Evolutionary conservation across 1,284 basidiomycete species (phyloP).

Genomic region (Apiotrichum veenhuisii): DNA sequence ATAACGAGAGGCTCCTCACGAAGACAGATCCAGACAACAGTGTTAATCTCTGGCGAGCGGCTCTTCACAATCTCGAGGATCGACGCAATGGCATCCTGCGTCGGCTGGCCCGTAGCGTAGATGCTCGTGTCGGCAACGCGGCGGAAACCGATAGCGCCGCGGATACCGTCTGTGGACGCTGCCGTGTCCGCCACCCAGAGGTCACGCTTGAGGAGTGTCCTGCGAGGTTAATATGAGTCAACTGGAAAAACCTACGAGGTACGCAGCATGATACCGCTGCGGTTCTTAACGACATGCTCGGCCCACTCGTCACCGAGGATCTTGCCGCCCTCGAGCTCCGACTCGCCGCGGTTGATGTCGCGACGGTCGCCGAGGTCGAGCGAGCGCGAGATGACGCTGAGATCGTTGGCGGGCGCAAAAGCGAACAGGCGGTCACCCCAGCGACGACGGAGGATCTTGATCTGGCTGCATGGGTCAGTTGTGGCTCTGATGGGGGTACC

Average conservation of each 20-base stretch:
- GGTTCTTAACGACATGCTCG: constrained; percentile 86
- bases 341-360: constrained; percentile 12
- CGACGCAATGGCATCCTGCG: constrained; percentile 79
- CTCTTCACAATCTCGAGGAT: constrained; percentile 69
- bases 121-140: constrained; percentile 78
- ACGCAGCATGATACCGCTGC: constrained; percentile 87
- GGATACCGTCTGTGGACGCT: constrained; percentile 62
- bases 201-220: constrained; percentile 65
- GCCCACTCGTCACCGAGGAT: constrained; percentile 91
- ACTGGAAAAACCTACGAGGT: constrained; percentile 62
- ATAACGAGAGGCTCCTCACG: constrained; percentile 86
- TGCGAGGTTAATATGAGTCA: constrained; percentile 2
- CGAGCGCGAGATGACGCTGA: constrained; percentile 54
- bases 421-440: constrained; percentile 73
- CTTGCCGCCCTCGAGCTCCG: constrained; percentile 71
- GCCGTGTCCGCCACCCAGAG: constrained; percentile 74
- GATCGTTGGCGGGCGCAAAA: constrained; percentile 82
- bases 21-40: constrained; percentile 86
- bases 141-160: constrained; percentile 93
- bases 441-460: constrained; percentile 73
- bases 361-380: constrained; percentile 33
- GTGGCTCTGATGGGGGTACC: constrained; percentile 39
- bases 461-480: constrained; percentile 59
- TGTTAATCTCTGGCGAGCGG: constrained; percentile 60
- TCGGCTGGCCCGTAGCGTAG: constrained; percentile 84